Percentiles rank a stretch among this genome's conserved stretches.
These are phyloP conservation scores for Lactarius akahatsu DNA, from an alignment of 768 basidiomycete species.

Conservation along the genomic window DNA sequence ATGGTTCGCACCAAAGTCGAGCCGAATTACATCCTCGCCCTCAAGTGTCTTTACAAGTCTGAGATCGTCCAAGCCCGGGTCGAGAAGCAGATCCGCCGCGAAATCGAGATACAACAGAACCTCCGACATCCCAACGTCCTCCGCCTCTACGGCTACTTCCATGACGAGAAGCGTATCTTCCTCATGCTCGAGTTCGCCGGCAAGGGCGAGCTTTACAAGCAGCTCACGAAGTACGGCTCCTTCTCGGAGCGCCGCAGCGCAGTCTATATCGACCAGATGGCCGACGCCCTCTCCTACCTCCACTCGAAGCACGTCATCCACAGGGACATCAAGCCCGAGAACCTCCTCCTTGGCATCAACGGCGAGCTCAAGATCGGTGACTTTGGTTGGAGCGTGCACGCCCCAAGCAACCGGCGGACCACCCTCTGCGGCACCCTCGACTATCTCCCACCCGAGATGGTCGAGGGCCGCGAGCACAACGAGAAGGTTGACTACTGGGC, in stretches of 20 bases:
- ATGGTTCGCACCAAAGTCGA: constrained; percentile 91
- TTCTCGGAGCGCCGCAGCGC: constrained; percentile 89
- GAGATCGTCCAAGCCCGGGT: constrained; percentile 90
- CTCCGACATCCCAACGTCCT: constrained; percentile 93
- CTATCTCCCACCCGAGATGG: constrained; percentile 98
- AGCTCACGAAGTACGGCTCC: constrained; percentile 78
- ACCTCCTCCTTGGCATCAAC: constrained; percentile 88
- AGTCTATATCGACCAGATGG: constrained; percentile 96
- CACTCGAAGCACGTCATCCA: constrained; percentile 98
- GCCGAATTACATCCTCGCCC: constrained; percentile 90
- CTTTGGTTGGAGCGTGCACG: constrained; percentile 98
- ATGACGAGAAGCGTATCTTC: constrained; percentile 97
- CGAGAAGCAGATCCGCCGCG: constrained; percentile 95
- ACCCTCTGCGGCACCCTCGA: constrained; percentile 96
- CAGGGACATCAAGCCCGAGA: constrained; percentile 98
- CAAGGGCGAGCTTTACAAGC: constrained; percentile 96
- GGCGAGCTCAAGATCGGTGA: constrained; percentile 98
- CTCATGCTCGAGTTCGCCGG: constrained; percentile 98
- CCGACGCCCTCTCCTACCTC: constrained; percentile 89
- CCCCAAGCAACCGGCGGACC: constrained; percentile 82
- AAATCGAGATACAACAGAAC: constrained; percentile 98
- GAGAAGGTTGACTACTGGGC: constrained; percentile 97
- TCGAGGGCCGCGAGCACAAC: constrained; percentile 85
- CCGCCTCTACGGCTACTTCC: constrained; percentile 95
- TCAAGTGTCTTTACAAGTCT: constrained; percentile 96